Evolutionary conservation across 345 rosid species (phyloP).

Genomic region (Hypericum perforatum): DNA sequence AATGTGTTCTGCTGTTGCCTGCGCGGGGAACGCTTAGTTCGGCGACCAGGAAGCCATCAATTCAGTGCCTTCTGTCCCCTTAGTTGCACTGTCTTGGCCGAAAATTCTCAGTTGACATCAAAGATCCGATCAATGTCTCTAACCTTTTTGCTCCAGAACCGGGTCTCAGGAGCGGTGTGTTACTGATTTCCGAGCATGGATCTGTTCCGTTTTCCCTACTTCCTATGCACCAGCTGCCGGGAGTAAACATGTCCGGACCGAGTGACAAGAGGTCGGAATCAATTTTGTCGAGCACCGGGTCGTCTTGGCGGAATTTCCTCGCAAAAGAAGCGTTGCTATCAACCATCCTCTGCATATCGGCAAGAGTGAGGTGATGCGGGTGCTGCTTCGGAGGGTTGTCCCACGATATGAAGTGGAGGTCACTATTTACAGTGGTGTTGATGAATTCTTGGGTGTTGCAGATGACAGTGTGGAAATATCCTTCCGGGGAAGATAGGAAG

Average conservation of each 20-base stretch:
- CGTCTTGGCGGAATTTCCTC: constrained; percentile 1
- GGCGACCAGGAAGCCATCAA: no score
- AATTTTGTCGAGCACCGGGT: constrained; percentile 10
- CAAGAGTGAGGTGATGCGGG: constrained; percentile 2
- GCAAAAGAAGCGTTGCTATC: background rate
- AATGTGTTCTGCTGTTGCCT: no score
- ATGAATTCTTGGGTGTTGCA: constrained; percentile 2
- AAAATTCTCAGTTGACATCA: constrained; percentile 1
- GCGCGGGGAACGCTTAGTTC: no score
- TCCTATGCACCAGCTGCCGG: constrained; percentile 10
- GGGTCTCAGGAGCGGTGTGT: background rate
- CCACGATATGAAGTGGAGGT: constrained; percentile 10
- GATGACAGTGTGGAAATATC: constrained; percentile 1
- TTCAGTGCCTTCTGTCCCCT: no score
- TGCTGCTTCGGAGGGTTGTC: constrained; percentile 12
- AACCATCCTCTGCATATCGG: constrained; percentile 3
- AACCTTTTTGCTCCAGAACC: constrained; percentile 1
- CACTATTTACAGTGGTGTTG: constrained; percentile 3
- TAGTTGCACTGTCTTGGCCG: background rate
- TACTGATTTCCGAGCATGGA: background rate
- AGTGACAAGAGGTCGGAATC: constrained; percentile 7
- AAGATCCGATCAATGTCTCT: background rate
- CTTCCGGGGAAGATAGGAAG: constrained; percentile 8
- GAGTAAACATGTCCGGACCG: background rate
- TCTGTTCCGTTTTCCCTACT: background rate